Evolutionary conservation across 106 monocot genomes (phyloP).

Genomic region (Allium fistulosum): DNA sequence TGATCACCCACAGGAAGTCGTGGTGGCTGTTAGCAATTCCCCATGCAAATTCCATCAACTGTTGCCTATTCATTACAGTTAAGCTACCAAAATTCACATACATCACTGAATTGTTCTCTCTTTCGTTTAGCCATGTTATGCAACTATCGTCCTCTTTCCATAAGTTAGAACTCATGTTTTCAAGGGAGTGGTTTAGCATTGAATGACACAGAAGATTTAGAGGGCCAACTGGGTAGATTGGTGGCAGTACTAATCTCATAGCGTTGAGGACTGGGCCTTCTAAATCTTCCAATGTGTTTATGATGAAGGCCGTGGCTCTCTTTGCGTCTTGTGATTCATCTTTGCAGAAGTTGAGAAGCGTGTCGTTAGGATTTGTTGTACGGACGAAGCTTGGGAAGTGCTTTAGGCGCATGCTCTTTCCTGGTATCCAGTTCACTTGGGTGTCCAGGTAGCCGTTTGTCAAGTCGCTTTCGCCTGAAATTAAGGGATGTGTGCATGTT

Average conservation of each 20-base stretch:
- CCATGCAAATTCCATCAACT: conserved; percentile 38
- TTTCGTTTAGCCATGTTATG: conserved; percentile 31
- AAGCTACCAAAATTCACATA: conserved; percentile 55
- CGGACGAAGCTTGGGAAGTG: conserved; percentile 37
- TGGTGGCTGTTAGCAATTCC: conserved; percentile 22
- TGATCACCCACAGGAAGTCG: conserved; percentile 31
- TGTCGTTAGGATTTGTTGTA: conserved; percentile 31
- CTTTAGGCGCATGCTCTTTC: conserved; percentile 21
- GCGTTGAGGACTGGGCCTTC: conserved; percentile 21
- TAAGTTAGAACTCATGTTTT: conserved; percentile 17
- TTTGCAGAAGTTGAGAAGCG: conserved; percentile 13
- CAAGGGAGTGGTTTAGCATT: not conserved
- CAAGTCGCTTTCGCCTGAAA: conserved; percentile 2
- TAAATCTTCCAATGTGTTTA: conserved; percentile 43
- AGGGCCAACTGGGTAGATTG: conserved; percentile 30
- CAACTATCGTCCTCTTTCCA: conserved; percentile 33
- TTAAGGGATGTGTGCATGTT: too few relatives aligned
- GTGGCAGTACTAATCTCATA: conserved; percentile 18
- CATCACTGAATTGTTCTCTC: conserved; percentile 15
- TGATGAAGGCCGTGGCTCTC: conserved; percentile 13
- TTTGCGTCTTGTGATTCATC: not conserved
- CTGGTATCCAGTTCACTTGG: conserved; percentile 32
- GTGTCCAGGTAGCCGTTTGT: conserved; percentile 46
- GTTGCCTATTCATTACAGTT: conserved; percentile 15
- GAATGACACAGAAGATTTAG: conserved; percentile 3